Base-by-base conservation (phyloP, 192 early-diverging fungal species). In the Coemansia sp. region DNA sequence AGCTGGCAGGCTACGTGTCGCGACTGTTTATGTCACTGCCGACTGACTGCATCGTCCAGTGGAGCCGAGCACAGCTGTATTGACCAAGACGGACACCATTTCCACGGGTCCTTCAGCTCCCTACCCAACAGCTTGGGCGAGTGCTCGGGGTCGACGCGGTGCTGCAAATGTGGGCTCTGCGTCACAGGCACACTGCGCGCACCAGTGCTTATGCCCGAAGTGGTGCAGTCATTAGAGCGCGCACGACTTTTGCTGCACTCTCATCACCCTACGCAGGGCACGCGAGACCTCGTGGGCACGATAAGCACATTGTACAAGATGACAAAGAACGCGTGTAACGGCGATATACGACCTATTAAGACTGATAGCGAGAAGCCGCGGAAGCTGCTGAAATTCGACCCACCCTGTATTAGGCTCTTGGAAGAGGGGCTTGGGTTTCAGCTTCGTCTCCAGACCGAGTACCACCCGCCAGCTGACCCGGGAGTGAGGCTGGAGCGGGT, bases 221-320 rank as follows among this genome's bases (percentile, higher is more conserved):
- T 64, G 66, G 68, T 46, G 2, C 23, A 17, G 0, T 66, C 66
- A 37, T 59, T 82, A 59, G 63, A 73, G 26, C 32, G 14, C 0
- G 75, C 80, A 3, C 72, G 80, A 6, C 37, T 23, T n/a, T 4
- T n/a, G 3, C 46, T 30, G n/a, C 72, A 77, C 39, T 38, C 37
- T 16, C 80, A 82, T 21, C 72, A 82, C 26, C 71, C 69, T 19
- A 68, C 70, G 19, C 80, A 82, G 62, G 75, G 72, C 26, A 30
- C 47, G 8, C 72, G 80, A n/a, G 80, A 72, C 7, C 66, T 77
- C 4, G 11, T 74, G 6, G 49, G n/a, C 3, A 84, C 82, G 0
- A 47, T 78, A 5, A 32, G 55, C 2, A 68, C 73, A 2, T 17
- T 84, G 30, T 72, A 39, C 26, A n/a, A 40, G 28, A 42, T 84